A percentile compares a stretch with the other conserved stretches of the same genome.
Conservation (phyloP, 371 early-diverging fungal genomes). For the Mortierella polycephala region DNA sequence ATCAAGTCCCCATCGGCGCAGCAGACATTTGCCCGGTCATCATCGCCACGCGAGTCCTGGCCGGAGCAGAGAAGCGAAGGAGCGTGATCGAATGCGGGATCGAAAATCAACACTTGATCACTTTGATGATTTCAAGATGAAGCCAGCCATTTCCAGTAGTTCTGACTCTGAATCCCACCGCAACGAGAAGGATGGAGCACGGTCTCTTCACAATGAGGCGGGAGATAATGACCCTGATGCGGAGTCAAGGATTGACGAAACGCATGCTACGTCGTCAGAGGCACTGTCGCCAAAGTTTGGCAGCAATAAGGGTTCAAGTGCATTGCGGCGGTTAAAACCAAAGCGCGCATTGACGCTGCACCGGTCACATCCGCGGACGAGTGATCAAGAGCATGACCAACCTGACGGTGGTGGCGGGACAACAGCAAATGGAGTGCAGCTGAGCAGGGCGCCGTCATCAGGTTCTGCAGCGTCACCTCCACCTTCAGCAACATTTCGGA, state of each 20-base stretch:
- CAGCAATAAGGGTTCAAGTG: conserved; percentile 3
- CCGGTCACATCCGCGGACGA: not conserved
- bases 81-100: conserved; percentile 33
- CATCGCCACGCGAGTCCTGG: conserved; percentile 27
- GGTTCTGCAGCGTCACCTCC: conserved; percentile 23
- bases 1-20: conserved; percentile 33
- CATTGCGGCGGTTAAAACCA: conserved; percentile 29
- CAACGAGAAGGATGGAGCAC: conserved; percentile 5
- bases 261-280: not conserved
- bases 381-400: conserved; percentile 8
- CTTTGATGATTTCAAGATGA: conserved; percentile 14
- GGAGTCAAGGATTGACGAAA: conserved; percentile 1
- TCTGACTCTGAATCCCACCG: conserved; percentile 24
- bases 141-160: not conserved
- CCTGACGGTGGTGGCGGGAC: not conserved
- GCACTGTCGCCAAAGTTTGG: not conserved
- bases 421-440: not conserved
- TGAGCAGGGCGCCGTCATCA: conserved; percentile 12
- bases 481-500: conserved; percentile 34
- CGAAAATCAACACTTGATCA: conserved; percentile 25
- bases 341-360: conserved; percentile 28
- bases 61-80: conserved; percentile 38
- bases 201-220: too few species aligned
- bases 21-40: conserved; percentile 11
- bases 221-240: too few species aligned